These are phyloP conservation scores for Austropuccinia psidii DNA, from an alignment of 1,284 basidiomycete species.

Conservation along the genomic window DNA sequence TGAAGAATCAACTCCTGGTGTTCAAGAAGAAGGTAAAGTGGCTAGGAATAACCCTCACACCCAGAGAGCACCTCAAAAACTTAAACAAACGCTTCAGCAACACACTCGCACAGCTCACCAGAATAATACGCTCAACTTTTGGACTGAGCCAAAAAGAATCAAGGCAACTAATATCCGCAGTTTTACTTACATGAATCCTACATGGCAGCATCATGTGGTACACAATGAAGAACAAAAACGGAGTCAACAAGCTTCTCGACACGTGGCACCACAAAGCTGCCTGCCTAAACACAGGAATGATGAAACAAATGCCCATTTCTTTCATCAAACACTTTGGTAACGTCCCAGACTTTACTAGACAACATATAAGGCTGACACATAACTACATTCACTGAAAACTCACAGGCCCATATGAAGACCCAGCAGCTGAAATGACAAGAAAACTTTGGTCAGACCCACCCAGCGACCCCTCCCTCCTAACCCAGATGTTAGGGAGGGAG, in stretches of 20 bases:
- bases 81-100: background rate
- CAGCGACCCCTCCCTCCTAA: background rate
- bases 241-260: background rate
- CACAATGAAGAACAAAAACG: background rate
- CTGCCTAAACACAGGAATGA: background rate
- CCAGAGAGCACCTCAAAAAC: background rate
- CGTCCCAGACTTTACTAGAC: background rate
- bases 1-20: background rate
- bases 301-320: background rate
- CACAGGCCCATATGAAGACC: background rate
- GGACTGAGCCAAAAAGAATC: background rate
- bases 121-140: background rate
- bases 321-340: background rate
- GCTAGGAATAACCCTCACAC: background rate
- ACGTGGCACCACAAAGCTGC: background rate
- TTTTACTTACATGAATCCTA: background rate
- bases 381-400: background rate
- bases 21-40: background rate
- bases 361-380: background rate
- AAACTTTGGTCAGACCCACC: background rate
- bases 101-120: background rate
- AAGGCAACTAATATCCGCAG: background rate
- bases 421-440: background rate
- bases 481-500: background rate
- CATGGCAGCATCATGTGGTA: constrained; percentile 18